Evolutionary conservation across 257 asterid genomes (phyloP).

Genomic region (Voacanga thouarsii): DNA sequence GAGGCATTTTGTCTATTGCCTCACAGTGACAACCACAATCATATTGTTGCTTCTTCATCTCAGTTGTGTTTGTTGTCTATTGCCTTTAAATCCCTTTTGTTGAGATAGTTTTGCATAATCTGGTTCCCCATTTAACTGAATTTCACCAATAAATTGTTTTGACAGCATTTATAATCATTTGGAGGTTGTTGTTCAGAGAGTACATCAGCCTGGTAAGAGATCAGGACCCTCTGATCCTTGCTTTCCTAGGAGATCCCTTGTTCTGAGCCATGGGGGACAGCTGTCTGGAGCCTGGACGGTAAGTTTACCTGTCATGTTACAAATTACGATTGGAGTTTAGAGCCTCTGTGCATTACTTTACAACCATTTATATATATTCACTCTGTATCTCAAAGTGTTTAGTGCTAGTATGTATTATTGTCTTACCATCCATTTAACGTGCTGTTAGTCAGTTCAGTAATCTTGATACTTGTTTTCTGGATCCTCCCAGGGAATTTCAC

Average conservation of each 20-base stretch:
- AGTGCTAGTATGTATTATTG: neutral
- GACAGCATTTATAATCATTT: slow-evolving; percentile 43
- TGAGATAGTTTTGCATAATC: neutral
- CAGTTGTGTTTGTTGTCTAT: neutral
- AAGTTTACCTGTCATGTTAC: slow-evolving; percentile 8
- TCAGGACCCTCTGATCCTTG: slow-evolving; percentile 15
- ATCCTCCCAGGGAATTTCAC: neutral
- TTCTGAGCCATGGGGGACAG: slow-evolving; percentile 15
- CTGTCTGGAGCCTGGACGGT: slow-evolving; percentile 23
- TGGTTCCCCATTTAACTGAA: neutral
- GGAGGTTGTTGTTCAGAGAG: slow-evolving; percentile 27
- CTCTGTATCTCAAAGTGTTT: neutral
- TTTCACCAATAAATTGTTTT: neutral
- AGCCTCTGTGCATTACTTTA: neutral
- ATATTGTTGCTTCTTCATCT: neutral
- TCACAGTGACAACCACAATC: neutral
- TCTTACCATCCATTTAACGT: neutral
- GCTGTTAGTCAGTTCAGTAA: neutral
- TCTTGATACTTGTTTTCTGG: neutral
- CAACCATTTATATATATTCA: neutral
- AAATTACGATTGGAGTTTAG: neutral
- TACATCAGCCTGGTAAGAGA: slow-evolving; percentile 24
- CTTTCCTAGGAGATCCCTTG: slow-evolving; percentile 14
- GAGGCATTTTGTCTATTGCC: neutral
- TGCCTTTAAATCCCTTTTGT: neutral